Conservation (phyloP, 768 basidiomycete genomes). For the Leccinum variicolor region DNA sequence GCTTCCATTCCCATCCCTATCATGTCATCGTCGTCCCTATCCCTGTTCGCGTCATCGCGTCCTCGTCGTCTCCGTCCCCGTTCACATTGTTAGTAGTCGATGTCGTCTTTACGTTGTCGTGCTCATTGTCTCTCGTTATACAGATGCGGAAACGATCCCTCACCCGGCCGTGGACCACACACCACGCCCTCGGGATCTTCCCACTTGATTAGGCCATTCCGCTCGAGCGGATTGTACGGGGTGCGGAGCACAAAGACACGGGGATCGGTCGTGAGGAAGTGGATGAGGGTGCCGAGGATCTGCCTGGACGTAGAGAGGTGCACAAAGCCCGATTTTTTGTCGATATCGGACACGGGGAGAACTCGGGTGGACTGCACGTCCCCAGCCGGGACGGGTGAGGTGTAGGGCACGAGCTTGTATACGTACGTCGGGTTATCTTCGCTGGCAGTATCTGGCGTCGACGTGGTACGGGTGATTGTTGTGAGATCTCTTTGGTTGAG, state of each 20-base stretch:
- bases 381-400: conserved; percentile 33
- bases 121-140: conserved; percentile 35
- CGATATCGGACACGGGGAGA: conserved; percentile 50
- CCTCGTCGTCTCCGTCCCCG: no score
- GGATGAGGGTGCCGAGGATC: conserved; percentile 42
- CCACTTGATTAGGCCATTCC: conserved; percentile 39
- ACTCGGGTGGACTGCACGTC: conserved; percentile 37
- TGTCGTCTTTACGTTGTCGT: no score
- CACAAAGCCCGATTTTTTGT: conserved; percentile 45
- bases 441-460: conserved; percentile 2
- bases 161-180: conserved; percentile 40
- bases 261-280: conserved; percentile 42
- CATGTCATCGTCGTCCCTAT: no score
- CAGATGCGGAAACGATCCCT: conserved; percentile 52
- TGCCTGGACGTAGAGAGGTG: conserved; percentile 56
- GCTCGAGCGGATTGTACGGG: conserved; percentile 37
- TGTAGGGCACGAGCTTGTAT: conserved; percentile 56
- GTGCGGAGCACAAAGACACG: conserved; percentile 44
- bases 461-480: not conserved
- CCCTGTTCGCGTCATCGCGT: no score
- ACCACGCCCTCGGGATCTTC: conserved; percentile 42
- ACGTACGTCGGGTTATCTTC: conserved; percentile 43
- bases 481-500: not conserved
- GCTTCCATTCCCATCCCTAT: no score
- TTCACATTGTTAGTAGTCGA: no score